A percentile compares a stretch with the other conserved stretches of the same genome.
These are phyloP conservation scores for Fagopyrum tataricum DNA, from an alignment of 148 eudicot genomes.

Conservation along the genomic window DNA sequence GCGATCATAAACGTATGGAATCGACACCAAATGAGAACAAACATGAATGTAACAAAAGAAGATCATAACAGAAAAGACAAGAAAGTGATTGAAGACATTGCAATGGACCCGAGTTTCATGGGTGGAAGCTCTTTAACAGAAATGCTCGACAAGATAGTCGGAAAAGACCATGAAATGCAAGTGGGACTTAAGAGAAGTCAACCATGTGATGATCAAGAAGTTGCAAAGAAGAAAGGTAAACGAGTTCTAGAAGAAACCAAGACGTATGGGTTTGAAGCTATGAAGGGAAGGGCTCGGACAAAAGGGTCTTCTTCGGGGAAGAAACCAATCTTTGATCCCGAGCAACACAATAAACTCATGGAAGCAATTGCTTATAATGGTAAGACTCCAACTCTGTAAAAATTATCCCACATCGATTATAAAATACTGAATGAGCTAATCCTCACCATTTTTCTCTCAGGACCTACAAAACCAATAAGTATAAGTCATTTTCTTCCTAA, in stretches of 20 bases:
- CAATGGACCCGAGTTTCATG: neutral
- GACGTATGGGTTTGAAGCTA: neutral
- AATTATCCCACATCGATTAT: neutral
- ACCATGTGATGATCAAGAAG: conserved; percentile 1
- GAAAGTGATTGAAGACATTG: neutral
- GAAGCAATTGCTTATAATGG: conserved; percentile 4
- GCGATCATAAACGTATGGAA: neutral
- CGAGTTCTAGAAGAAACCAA: neutral
- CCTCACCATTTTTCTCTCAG: neutral
- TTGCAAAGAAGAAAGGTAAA: conserved; percentile 3
- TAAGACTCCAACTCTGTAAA: neutral
- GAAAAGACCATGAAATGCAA: neutral
- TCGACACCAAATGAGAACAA: neutral
- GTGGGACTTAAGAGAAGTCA: neutral
- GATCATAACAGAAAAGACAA: neutral
- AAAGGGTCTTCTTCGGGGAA: neutral
- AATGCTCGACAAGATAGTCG: too few relatives aligned
- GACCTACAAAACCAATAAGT: neutral
- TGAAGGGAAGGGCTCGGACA: neutral
- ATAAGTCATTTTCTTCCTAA: neutral
- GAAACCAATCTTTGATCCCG: neutral
- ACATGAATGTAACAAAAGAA: neutral
- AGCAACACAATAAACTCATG: neutral
- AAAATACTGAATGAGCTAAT: neutral
- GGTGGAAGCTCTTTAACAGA: too few relatives aligned